A percentile compares a stretch with the other conserved stretches of the same genome.
These are phyloP conservation scores for Oidiodendron maius DNA, from an alignment of 495 filamentous ascomycete genomes.

Conservation along the genomic window DNA sequence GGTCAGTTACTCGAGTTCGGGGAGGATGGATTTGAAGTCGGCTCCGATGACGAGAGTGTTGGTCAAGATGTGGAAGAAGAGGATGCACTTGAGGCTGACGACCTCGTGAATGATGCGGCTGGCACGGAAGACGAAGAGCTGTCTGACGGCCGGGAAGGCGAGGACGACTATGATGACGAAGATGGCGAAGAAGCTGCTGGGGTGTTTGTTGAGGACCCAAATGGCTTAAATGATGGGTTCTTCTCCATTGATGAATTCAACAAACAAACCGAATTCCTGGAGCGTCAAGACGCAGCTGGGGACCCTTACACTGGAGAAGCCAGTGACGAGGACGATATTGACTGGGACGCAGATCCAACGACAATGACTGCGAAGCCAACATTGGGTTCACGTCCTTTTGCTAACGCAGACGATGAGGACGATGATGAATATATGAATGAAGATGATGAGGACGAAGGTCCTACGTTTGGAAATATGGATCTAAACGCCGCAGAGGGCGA, in stretches of 20 bases:
- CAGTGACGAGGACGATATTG: slow-evolving; percentile 74
- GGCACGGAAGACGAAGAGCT: slow-evolving; percentile 41
- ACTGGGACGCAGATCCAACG: slow-evolving; percentile 75
- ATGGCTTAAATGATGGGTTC: slow-evolving; percentile 85
- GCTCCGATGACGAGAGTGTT: slow-evolving; percentile 28
- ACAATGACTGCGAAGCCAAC: slow-evolving; percentile 13
- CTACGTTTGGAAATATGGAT: slow-evolving; percentile 68
- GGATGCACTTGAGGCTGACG: slow-evolving; percentile 34
- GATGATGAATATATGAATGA: slow-evolving; percentile 28
- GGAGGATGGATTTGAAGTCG: slow-evolving; percentile 42
- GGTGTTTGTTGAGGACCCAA: slow-evolving; percentile 38
- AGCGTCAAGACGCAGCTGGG: slow-evolving; percentile 66
- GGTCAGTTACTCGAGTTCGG: slow-evolving; percentile 33
- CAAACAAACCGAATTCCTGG: slow-evolving; percentile 78
- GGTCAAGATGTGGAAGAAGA: slow-evolving; percentile 29
- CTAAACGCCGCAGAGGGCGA: slow-evolving; percentile 49
- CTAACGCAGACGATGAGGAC: slow-evolving; percentile 16
- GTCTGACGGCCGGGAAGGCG: slow-evolving; percentile 29
- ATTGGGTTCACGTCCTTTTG: slow-evolving; percentile 13
- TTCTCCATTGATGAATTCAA: slow-evolving; percentile 99
- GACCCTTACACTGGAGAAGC: slow-evolving; percentile 53
- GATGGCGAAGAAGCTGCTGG: slow-evolving; percentile 28
- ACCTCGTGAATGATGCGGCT: no score
- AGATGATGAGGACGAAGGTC: slow-evolving; percentile 61
- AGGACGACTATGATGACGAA: slow-evolving; percentile 30